Evolutionary conservation across 2,329 filamentous ascomycete species (phyloP).

Genomic region (Ceratocystis destructans): DNA sequence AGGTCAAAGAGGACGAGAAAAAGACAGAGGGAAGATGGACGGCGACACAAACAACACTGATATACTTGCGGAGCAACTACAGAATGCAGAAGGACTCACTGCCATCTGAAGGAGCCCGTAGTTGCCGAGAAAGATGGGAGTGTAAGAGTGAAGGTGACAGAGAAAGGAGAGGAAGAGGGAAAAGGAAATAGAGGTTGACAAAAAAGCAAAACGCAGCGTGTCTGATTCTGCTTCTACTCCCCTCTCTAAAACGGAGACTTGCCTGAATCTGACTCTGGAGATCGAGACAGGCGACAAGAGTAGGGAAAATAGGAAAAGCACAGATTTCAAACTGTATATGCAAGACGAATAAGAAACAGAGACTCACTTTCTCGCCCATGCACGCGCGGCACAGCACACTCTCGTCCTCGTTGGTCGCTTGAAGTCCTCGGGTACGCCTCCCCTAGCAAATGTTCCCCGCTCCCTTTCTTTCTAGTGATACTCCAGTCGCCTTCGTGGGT

Average conservation of each 20-base stretch:
- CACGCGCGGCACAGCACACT: neutral
- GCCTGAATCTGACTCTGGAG: constrained; percentile 5
- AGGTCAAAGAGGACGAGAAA: neutral
- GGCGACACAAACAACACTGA: constrained; percentile 3
- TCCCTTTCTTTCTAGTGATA: neutral
- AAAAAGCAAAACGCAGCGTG: neutral
- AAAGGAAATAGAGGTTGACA: neutral
- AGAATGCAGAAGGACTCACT: neutral
- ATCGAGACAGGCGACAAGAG: constrained; percentile 7
- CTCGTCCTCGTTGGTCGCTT: neutral
- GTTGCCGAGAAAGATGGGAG: neutral
- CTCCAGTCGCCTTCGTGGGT: neutral
- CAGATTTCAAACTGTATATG: constrained; percentile 2
- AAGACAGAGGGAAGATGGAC: neutral
- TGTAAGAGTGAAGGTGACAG: neutral
- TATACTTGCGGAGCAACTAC: neutral
- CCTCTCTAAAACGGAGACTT: neutral
- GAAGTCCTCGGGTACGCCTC: neutral
- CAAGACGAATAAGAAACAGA: neutral
- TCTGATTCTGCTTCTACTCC: neutral
- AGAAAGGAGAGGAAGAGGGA: neutral
- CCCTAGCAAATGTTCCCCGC: neutral
- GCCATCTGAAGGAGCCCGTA: neutral
- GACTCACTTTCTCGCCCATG: neutral
- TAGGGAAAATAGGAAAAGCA: constrained; percentile 2